These are phyloP conservation scores for Neurospora sp. DNA, from an alignment of 2,329 filamentous ascomycete species.

Conservation along the genomic window DNA sequence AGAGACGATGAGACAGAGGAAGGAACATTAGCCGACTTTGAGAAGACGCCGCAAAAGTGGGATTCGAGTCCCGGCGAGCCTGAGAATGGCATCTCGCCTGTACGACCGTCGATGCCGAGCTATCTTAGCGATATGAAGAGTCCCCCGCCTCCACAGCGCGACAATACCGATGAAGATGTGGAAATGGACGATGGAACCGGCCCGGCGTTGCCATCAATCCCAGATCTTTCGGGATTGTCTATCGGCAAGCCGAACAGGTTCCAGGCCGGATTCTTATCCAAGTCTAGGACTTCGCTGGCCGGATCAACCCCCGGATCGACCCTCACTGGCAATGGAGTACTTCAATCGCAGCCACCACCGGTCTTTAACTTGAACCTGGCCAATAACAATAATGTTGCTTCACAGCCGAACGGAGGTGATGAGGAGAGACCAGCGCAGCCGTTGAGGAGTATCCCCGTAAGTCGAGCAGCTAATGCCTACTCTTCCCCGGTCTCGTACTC, in stretches of 20 bases:
- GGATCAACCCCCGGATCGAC: neutral
- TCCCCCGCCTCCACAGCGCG: conserved; percentile 27
- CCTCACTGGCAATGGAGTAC: neutral
- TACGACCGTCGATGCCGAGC: conserved; percentile 39
- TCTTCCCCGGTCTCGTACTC: conserved; percentile 27
- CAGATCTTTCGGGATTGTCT: conserved; percentile 29
- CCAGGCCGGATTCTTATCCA: conserved; percentile 76
- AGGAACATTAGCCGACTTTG: conserved; percentile 79
- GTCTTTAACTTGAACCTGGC: conserved; percentile 47
- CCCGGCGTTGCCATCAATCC: conserved; percentile 19
- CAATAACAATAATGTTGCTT: conserved; percentile 15
- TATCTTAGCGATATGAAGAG: conserved; percentile 42
- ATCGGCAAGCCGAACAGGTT: conserved; percentile 61
- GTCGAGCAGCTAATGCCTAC: conserved; percentile 38
- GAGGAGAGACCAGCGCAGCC: conserved; percentile 19
- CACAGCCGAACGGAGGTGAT: neutral
- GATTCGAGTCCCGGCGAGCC: conserved; percentile 44
- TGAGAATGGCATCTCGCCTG: conserved; percentile 34
- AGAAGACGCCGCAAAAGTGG: conserved; percentile 72
- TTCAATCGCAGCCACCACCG: conserved; percentile 27
- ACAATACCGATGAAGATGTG: neutral
- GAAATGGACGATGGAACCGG: neutral
- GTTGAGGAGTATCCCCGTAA: conserved; percentile 39
- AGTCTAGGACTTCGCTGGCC: conserved; percentile 28
- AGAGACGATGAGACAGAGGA: conserved; percentile 77